These are phyloP conservation scores for Syzygium grande DNA, from an alignment of 345 rosid species.

Conservation along the genomic window DNA sequence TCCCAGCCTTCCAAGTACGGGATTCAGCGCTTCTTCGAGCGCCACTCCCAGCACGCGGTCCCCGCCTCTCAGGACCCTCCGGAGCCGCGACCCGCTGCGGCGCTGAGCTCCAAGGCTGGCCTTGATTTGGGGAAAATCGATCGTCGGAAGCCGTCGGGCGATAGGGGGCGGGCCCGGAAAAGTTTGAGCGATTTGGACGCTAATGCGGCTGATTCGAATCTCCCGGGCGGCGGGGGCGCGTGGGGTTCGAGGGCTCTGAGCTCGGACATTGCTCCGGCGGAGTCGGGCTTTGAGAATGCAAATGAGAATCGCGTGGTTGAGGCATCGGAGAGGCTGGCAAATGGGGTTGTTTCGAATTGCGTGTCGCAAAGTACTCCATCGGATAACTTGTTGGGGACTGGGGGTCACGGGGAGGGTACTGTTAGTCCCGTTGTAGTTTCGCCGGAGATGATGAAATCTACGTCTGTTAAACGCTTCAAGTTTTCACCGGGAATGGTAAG, in stretches of 20 bases:
- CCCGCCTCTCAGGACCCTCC: conserved; percentile 10
- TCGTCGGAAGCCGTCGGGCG: background rate
- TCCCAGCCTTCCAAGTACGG: conserved; percentile 56
- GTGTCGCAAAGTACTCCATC: conserved; percentile 3
- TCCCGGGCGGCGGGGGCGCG: background rate
- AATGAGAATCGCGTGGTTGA: background rate
- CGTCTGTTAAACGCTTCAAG: conserved; percentile 42
- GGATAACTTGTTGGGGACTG: conserved; percentile 8
- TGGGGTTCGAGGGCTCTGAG: background rate
- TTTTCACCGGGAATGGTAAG: conserved; percentile 93
- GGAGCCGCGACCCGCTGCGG: conserved; percentile 3
- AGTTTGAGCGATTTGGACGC: background rate
- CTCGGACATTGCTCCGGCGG: background rate
- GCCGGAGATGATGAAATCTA: conserved; percentile 50
- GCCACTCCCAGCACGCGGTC: conserved; percentile 48
- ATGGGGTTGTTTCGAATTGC: background rate
- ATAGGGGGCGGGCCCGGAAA: background rate
- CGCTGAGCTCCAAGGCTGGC: background rate
- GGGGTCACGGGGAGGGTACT: conserved; percentile 4
- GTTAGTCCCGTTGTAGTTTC: conserved; percentile 21
- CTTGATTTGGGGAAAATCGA: background rate
- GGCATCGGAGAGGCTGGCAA: background rate
- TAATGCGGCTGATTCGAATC: background rate
- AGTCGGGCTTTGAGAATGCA: background rate
- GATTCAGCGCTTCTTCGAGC: conserved; percentile 77